Evolutionary conservation across 2,329 filamentous ascomycete species (phyloP).

Genomic region (Fusarium azukiicola): DNA sequence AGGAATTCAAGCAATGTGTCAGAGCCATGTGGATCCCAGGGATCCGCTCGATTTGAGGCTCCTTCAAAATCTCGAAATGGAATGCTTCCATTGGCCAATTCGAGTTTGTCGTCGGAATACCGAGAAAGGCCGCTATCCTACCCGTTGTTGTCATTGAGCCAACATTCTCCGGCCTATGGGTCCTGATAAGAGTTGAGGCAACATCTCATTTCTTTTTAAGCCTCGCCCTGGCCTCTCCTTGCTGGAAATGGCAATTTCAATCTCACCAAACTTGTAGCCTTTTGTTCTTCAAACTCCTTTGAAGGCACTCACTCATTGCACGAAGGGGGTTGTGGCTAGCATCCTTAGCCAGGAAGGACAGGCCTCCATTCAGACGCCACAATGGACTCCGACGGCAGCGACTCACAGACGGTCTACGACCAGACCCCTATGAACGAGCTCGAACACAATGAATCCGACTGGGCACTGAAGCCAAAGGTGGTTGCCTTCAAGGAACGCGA

Average conservation of each 20-base stretch:
- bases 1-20: slow-evolving; percentile 3
- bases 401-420: slow-evolving; percentile 52
- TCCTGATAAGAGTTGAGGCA: background rate
- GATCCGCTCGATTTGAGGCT: slow-evolving; percentile 23
- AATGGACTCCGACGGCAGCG: slow-evolving; percentile 56
- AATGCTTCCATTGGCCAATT: slow-evolving; percentile 21
- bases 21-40: slow-evolving; percentile 21
- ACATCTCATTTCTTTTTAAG: slow-evolving; percentile 21
- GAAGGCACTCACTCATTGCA: background rate
- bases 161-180: background rate
- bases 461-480: slow-evolving; percentile 72
- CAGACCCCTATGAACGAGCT: slow-evolving; percentile 33
- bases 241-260: background rate
- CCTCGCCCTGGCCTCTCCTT: slow-evolving; percentile 3
- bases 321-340: slow-evolving; percentile 25
- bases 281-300: background rate
- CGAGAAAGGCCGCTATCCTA: slow-evolving; percentile 26
- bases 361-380: slow-evolving; percentile 27
- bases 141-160: slow-evolving; percentile 12
- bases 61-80: background rate
- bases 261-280: background rate
- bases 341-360: slow-evolving; percentile 24
- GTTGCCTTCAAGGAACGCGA: slow-evolving; percentile 67
- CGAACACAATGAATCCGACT: slow-evolving; percentile 57
- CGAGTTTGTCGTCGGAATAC: slow-evolving; percentile 19